phyloP scores from a whole-genome alignment of 2,329 filamentous ascomycete species.

The Sporothrix humicola region DNA sequence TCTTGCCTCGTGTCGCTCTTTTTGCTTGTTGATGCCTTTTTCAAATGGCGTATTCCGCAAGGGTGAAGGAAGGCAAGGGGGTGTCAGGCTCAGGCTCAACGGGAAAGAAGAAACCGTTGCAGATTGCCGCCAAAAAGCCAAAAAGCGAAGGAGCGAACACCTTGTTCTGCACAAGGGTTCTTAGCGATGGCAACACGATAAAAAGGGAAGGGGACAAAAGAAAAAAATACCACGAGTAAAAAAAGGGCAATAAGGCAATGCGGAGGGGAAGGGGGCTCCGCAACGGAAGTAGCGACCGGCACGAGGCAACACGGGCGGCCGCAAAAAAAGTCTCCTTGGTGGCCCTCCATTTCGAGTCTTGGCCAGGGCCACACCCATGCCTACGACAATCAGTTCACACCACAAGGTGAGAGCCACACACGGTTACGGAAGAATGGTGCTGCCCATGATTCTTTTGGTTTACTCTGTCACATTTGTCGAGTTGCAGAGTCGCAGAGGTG shows the following conservation, averaged over 20 bases:
- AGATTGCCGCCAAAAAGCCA: not conserved
- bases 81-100: not conserved
- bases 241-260: slow-evolving; percentile 13
- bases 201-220: not conserved
- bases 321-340: not conserved
- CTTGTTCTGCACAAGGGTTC: not conserved
- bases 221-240: not conserved
- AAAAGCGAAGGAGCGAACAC: slow-evolving; percentile 11
- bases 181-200: slow-evolving; percentile 9
- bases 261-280: slow-evolving; percentile 21
- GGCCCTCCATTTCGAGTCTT: not conserved
- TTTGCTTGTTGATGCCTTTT: slow-evolving; percentile 1
- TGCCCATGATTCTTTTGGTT: not conserved
- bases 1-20: not conserved
- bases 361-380: not conserved
- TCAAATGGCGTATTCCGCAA: slow-evolving; percentile 5
- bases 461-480: not conserved
- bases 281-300: slow-evolving; percentile 25
- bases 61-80: slow-evolving; percentile 16
- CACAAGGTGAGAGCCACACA: not conserved
- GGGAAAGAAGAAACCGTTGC: slow-evolving; percentile 10
- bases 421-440: not conserved
- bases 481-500: not conserved
- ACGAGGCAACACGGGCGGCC: slow-evolving; percentile 25
- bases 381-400: not conserved